phyloP scores from a whole-genome alignment of 768 basidiomycete genomes.

The Tylopilus rubrobrunneus region DNA sequence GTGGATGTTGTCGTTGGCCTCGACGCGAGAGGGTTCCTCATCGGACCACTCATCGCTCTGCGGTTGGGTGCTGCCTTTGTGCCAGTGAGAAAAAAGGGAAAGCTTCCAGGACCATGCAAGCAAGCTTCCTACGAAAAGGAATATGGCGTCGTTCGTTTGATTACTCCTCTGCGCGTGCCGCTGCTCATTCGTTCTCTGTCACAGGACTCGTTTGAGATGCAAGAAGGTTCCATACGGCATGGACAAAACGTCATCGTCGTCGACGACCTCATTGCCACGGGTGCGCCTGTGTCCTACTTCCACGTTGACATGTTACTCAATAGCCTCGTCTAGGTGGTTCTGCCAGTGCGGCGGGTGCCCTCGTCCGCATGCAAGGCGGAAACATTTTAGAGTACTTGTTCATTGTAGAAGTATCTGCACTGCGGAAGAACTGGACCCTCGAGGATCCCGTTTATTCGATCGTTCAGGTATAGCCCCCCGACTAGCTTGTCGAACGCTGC shows the following conservation, averaged over 20 bases:
- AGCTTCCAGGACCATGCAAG: slow-evolving; percentile 85
- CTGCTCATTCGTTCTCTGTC: background rate
- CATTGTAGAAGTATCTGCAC: slow-evolving; percentile 77
- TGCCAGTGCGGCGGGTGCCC: slow-evolving; percentile 87
- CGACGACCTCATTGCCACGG: slow-evolving; percentile 96
- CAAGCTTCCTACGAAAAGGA: slow-evolving; percentile 84
- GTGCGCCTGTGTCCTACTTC: slow-evolving; percentile 37
- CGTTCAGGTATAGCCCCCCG: slow-evolving; percentile 53
- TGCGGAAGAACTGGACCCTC: slow-evolving; percentile 71
- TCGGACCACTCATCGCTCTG: slow-evolving; percentile 90
- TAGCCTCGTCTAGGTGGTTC: slow-evolving; percentile 66
- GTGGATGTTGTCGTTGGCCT: slow-evolving; percentile 93
- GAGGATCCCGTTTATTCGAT: slow-evolving; percentile 83
- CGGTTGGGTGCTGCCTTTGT: slow-evolving; percentile 93
- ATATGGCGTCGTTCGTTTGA: slow-evolving; percentile 69
- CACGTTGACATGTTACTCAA: slow-evolving; percentile 4
- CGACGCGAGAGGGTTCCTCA: slow-evolving; percentile 92
- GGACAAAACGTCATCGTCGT: slow-evolving; percentile 85
- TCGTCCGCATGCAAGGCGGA: slow-evolving; percentile 79
- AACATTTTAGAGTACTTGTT: slow-evolving; percentile 91
- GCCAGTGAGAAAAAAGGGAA: slow-evolving; percentile 90
- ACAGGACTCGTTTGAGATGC: slow-evolving; percentile 97
- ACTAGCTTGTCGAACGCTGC: background rate
- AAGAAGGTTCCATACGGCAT: slow-evolving; percentile 74
- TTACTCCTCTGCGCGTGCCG: background rate